Evolutionary conservation across 2,329 filamentous ascomycete species (phyloP).

Genomic region (Trichoderma citrinoviride): DNA sequence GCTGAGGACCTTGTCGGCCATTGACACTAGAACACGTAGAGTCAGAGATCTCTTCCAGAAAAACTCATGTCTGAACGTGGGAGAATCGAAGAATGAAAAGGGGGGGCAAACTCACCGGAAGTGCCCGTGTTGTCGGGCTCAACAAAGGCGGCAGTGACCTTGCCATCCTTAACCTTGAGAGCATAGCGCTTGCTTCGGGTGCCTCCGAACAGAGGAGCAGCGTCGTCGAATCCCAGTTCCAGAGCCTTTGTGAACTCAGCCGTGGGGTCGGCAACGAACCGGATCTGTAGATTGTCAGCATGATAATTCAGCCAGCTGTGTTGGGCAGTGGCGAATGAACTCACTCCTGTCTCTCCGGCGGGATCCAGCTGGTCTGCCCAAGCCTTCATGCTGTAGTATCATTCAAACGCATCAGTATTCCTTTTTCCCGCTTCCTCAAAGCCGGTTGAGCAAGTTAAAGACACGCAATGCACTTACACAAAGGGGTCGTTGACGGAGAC

Average conservation of each 20-base stretch:
- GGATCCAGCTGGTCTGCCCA: conserved; percentile 81
- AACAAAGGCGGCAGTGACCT: conserved; percentile 75
- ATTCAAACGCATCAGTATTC: neutral
- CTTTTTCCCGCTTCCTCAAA: neutral
- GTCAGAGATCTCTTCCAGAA: neutral
- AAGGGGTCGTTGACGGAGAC: conserved; percentile 93
- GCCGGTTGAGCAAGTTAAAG: too few species aligned
- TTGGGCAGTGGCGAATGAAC: conserved; percentile 36
- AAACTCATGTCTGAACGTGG: neutral
- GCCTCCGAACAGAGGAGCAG: conserved; percentile 72
- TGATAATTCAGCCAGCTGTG: neutral
- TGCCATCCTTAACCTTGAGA: conserved; percentile 77
- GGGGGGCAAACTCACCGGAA: conserved; percentile 55
- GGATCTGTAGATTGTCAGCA: conserved; percentile 56
- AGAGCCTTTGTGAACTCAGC: conserved; percentile 79
- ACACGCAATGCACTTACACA: conserved; percentile 80
- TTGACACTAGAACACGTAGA: conserved; percentile 40
- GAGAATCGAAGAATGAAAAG: neutral
- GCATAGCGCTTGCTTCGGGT: conserved; percentile 85
- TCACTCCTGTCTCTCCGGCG: conserved; percentile 68
- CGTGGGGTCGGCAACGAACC: conserved; percentile 81
- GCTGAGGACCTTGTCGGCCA: conserved; percentile 51
- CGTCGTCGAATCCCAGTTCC: conserved; percentile 76
- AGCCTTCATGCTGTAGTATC: conserved; percentile 71
- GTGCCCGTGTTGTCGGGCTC: conserved; percentile 88